Conservation (phyloP, 2,329 filamentous ascomycete species). For the Monilinia vaccinii-corymbosi region DNA sequence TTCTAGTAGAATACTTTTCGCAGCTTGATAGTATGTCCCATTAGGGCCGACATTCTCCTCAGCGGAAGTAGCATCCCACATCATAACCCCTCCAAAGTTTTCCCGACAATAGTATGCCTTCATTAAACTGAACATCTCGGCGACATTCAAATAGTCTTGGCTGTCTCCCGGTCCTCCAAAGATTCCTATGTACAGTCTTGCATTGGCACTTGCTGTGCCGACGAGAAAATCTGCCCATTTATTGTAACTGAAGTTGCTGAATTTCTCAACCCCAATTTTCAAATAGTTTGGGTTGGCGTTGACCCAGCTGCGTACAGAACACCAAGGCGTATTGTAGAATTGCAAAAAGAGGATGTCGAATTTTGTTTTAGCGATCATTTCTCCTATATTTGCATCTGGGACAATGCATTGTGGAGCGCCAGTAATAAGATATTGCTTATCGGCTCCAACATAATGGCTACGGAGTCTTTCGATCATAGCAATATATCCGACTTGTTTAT, state of each 20-base stretch:
- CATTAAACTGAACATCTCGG: constrained; percentile 20
- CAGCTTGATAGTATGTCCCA: background rate
- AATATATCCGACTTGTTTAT: constrained; percentile 22
- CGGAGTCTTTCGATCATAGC: constrained; percentile 24
- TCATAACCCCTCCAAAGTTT: constrained; percentile 28
- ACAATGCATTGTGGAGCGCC: constrained; percentile 27
- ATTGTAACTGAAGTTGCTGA: constrained; percentile 20
- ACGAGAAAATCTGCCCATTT: constrained; percentile 17
- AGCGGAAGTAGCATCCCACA: constrained; percentile 26
- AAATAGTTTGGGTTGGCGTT: background rate
- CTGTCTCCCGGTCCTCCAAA: constrained; percentile 12
- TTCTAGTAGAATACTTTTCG: background rate
- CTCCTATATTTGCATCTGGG: constrained; percentile 25
- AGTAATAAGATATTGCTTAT: constrained; percentile 26
- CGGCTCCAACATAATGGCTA: constrained; percentile 14
- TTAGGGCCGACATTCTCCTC: constrained; percentile 13
- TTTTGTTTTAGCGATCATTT: constrained; percentile 18
- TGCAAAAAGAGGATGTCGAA: constrained; percentile 29
- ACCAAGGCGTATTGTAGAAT: constrained; percentile 28
- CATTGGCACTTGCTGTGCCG: constrained; percentile 17
- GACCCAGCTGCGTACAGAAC: constrained; percentile 21
- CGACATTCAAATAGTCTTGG: constrained; percentile 20
- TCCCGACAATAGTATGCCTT: constrained; percentile 13
- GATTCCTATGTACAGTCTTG: constrained; percentile 27
- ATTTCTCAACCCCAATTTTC: background rate